Base-by-base conservation (phyloP, 2,329 filamentous ascomycete species). In the Sphaceloma murrayae region DNA sequence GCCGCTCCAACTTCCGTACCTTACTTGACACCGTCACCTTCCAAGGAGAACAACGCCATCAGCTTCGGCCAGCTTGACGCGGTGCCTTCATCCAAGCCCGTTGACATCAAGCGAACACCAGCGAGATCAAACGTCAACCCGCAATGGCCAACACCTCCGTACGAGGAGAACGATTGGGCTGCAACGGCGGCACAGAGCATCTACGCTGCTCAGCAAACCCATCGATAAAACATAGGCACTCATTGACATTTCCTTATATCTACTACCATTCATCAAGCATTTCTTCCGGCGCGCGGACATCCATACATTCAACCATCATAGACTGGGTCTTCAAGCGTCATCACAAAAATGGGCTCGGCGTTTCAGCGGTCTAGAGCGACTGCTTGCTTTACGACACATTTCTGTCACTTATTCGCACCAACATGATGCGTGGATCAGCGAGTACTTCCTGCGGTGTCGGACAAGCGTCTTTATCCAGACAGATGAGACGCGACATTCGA, bases 71-170 rank as follows among this genome's bases (percentile, higher is more conserved):
- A 72, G 18, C 71, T 73, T 18, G 70, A 75, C 26, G 74, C 79
- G 56, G 68, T 68, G 0, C 62, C 79, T 24, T 74, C 80, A 2
- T 77, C 81, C 6, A 85, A 82, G 62, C 83, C 85, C 8, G 63
- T 88, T 51, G 74, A 84, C 52, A 77, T 85, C 45, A 70, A 72
- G 56, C 77, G 77, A 58, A 73, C 75, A 34, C 67, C 68, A 56
- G 67, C 64, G 9, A 65, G 70, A 45, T 58, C 67, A 45, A 66
- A 68, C 16, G 64, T 59, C 24, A 59, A 71, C 45, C 72, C 78
- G 29, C 91, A 94, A 65, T 95, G 88, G 82, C 89, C 88, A 2
- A 96, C 91, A 11, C 91, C 91, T 16, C 89, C 91, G 3, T 94
- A 95, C 54, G 88, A 94, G 57, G 88, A 94, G 55, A 80, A 80